phyloP scores from a whole-genome alignment of 345 rosid species.

The Melaleuca quinquenervia region DNA sequence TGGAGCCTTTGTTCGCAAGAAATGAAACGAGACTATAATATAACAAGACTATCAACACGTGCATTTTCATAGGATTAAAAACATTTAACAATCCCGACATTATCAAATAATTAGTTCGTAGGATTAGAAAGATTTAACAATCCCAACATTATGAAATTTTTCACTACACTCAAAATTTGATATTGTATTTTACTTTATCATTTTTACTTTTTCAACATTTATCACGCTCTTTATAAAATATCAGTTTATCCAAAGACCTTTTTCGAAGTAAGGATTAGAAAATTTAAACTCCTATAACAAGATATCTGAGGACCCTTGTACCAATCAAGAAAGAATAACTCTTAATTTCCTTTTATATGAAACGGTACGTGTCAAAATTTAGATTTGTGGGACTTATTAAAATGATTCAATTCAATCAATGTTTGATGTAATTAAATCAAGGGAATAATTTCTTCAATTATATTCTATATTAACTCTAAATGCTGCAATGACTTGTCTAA shows the following conservation, averaged over 20 bases:
- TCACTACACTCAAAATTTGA: background rate
- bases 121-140: background rate
- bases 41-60: background rate
- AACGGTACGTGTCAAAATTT: no score
- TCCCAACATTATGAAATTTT: background rate
- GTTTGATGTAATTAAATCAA: no score
- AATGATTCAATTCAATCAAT: no score
- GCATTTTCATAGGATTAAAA: background rate
- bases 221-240: background rate
- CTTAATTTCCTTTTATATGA: background rate
- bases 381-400: no score
- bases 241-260: background rate
- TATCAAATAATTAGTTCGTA: no score
- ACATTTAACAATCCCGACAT: background rate
- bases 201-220: background rate
- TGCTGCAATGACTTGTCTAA: no score
- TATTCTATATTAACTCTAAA: no score
- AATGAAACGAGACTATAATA: background rate
- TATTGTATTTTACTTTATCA: background rate
- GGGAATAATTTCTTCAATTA: no score
- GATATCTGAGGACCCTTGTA: background rate
- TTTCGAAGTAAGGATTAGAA: background rate
- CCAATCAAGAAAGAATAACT: background rate
- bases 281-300: background rate
- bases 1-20: background rate